A percentile compares a stretch with the other conserved stretches of the same genome.
phyloP scores from a whole-genome alignment of 2,329 filamentous ascomycete species.

The Pseudopyrenochaeta lycopersici region DNA sequence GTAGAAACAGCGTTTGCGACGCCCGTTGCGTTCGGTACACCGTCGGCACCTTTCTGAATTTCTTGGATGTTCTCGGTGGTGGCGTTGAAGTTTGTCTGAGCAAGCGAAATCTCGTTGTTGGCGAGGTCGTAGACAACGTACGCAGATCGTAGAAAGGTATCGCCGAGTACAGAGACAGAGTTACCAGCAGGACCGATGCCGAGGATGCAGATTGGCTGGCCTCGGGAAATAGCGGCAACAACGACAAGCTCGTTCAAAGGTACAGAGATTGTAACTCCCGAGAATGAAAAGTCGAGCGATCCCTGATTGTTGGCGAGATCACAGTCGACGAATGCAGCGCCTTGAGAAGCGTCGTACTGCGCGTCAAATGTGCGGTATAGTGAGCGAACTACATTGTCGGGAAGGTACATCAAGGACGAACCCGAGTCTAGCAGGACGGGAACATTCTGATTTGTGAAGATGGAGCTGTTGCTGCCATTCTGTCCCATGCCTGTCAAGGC shows the following conservation, averaged over 20 bases:
- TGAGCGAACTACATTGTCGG: slow-evolving; percentile 63
- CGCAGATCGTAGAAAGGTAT: slow-evolving; percentile 69
- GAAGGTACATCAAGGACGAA: slow-evolving; percentile 76
- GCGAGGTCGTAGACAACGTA: slow-evolving; percentile 70
- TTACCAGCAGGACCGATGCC: slow-evolving; percentile 60
- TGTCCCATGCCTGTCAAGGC: slow-evolving; percentile 59
- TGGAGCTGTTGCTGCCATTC: slow-evolving; percentile 53
- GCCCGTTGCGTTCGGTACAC: slow-evolving; percentile 63
- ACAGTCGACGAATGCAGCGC: slow-evolving; percentile 64
- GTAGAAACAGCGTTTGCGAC: slow-evolving; percentile 62
- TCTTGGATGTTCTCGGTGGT: slow-evolving; percentile 60
- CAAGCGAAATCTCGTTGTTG: slow-evolving; percentile 68
- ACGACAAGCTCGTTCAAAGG: slow-evolving; percentile 65
- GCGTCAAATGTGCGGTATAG: slow-evolving; percentile 55
- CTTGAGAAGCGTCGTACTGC: slow-evolving; percentile 51
- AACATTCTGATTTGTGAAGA: slow-evolving; percentile 54
- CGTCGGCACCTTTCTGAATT: slow-evolving; percentile 59
- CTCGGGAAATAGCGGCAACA: slow-evolving; percentile 54
- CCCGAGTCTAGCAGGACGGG: slow-evolving; percentile 77
- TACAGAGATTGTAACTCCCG: slow-evolving; percentile 63
- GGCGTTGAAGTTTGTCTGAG: slow-evolving; percentile 68
- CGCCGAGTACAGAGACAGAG: slow-evolving; percentile 63
- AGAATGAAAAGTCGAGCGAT: slow-evolving; percentile 67
- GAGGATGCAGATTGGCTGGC: slow-evolving; percentile 56
- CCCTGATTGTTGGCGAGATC: slow-evolving; percentile 56